A percentile compares a stretch with the other conserved stretches of the same genome.
Evolutionary conservation across 371 early-diverging fungal genomes (phyloP).

Genomic region (Mortierella sp.): DNA sequence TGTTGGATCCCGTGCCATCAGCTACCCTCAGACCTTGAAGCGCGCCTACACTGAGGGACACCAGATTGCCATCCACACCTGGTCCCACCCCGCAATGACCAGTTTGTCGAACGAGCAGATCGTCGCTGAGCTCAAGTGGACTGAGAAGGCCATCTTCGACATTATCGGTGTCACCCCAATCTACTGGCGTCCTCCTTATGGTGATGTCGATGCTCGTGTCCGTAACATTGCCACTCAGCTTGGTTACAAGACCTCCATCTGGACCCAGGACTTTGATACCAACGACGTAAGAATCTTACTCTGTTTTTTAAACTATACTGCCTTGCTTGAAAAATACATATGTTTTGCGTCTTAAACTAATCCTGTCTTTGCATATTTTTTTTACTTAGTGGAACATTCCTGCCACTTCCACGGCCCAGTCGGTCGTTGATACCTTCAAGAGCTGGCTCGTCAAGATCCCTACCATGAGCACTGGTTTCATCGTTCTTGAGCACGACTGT

Average conservation of each 20-base stretch:
- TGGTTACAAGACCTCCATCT: conserved; percentile 61
- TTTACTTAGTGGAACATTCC: conserved; percentile 47
- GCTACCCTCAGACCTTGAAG: conserved; percentile 61
- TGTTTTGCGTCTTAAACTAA: no score
- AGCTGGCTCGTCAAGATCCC: conserved; percentile 44
- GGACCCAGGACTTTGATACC: conserved; percentile 56
- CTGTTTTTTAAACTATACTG: not conserved
- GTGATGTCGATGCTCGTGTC: conserved; percentile 76
- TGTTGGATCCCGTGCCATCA: conserved; percentile 64
- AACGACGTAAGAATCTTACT: conserved; percentile 25
- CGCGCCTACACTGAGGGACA: conserved; percentile 54
- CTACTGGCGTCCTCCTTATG: conserved; percentile 71
- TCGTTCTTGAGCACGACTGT: conserved; percentile 53
- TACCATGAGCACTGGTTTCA: conserved; percentile 47
- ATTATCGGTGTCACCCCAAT: conserved; percentile 65
- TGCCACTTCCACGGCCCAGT: conserved; percentile 18
- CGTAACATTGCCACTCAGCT: conserved; percentile 71
- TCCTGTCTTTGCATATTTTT: not conserved
- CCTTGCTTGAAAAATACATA: no score
- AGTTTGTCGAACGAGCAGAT: conserved; percentile 70
- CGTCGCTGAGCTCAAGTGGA: conserved; percentile 78
- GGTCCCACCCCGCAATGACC: conserved; percentile 73
- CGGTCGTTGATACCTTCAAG: conserved; percentile 47
- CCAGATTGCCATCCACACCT: conserved; percentile 54
- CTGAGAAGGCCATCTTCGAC: conserved; percentile 71